Conservation (phyloP, 192 early-diverging fungal species). For the Backusella tarrabulga region DNA sequence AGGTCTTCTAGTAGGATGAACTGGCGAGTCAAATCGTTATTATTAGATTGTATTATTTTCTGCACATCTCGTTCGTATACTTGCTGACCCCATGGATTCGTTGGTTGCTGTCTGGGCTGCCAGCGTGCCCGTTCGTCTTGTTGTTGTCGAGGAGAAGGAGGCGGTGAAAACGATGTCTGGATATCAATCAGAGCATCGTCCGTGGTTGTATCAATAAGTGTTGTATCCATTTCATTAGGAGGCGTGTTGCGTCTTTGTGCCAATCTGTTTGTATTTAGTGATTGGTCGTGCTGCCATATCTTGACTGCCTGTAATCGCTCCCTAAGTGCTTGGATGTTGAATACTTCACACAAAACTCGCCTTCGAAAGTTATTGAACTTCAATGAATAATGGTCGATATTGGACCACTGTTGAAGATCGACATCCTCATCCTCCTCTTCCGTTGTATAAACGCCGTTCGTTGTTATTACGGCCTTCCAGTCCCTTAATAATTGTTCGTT, state of each 20-base stretch:
- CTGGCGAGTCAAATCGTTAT: slow-evolving; percentile 51
- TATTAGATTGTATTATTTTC: slow-evolving; percentile 32
- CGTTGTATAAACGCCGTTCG: background rate
- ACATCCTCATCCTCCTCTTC: background rate
- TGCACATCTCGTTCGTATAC: slow-evolving; percentile 14
- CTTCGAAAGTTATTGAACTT: slow-evolving; percentile 48
- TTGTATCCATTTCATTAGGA: background rate
- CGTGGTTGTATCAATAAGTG: background rate
- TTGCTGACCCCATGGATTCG: slow-evolving; percentile 7
- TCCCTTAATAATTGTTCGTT: slow-evolving; percentile 84
- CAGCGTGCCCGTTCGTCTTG: background rate
- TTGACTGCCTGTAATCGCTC: slow-evolving; percentile 64
- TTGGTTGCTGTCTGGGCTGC: slow-evolving; percentile 4
- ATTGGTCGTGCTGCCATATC: slow-evolving; percentile 9
- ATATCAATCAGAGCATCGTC: background rate
- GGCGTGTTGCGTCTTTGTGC: background rate
- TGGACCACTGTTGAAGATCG: background rate
- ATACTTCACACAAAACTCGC: slow-evolving; percentile 83
- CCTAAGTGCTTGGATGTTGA: slow-evolving; percentile 79
- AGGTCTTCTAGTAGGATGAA: slow-evolving; percentile 94
- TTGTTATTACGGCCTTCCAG: slow-evolving; percentile 36
- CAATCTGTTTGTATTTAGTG: background rate
- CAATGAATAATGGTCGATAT: background rate
- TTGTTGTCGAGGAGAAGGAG: background rate
- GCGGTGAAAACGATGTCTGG: background rate